Base-by-base conservation (phyloP, 139 green algal genomes). In the Monoraphidium neglectum region DNA sequence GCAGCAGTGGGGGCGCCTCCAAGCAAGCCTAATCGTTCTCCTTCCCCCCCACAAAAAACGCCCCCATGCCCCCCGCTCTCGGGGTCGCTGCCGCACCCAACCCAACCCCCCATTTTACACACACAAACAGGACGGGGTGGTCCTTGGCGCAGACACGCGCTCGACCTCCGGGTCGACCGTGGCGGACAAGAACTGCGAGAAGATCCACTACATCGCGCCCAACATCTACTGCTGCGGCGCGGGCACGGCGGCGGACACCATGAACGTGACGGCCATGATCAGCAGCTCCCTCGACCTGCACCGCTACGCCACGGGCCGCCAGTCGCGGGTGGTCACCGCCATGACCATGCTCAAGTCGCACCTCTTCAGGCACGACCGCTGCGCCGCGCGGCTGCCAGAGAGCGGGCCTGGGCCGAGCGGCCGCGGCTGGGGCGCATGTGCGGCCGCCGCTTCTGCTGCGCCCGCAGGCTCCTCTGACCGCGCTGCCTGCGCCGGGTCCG, bases 101-200 rank as follows among this genome's bases (percentile, higher is more conserved):
- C 16, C 5, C 33, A n/a, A 5, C 16, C 46, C 40, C 35, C 37
- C 43, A 8, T 12, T 51, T 12, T n/a, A n/a, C 43, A 8, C 8
- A 51, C 43, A 16, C 18, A 15, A 70, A 16, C 72, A 99, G 94
- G 96, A 97, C 81, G 97, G 97, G 2, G 93, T 99, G n/a, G 93
- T 99, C 28, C 84, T 99, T 21, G 97, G 94, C 3, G 97, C 97
- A 6, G 97, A 99, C 80, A 99, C 97, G 3, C 87, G 97, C 8
- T 98, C 97, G 2, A 99, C 97, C 0, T 86, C 94, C 23, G 97
- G 95, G 16, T 88, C 85, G 23, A 98, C 96, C 12, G 95, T 99
- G n/a, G 94, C 93, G 23, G 97, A 99, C 86, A 99, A 99, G 78
- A 99, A 99, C 83, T 99, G 95, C 85, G 92, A 97, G 76, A 99